Percentiles rank a stretch among this genome's conserved stretches.
Evolutionary conservation across 345 rosid species (phyloP).

Genomic region (Eucalyptus melliodora): DNA sequence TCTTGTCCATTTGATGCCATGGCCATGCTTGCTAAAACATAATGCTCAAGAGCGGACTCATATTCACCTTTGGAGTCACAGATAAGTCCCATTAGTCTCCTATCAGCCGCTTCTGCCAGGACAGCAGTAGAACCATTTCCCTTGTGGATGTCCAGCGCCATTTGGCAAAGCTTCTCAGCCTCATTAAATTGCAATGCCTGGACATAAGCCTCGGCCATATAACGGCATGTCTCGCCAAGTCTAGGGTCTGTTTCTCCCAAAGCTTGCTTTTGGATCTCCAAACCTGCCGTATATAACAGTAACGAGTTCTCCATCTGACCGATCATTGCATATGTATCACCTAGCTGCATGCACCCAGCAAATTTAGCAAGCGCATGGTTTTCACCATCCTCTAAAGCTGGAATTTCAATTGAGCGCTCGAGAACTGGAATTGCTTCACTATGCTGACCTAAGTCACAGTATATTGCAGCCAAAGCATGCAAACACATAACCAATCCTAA

Average conservation of each 20-base stretch:
- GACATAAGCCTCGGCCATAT: constrained; percentile 77
- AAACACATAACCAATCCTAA: constrained; percentile 70
- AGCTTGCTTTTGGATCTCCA: constrained; percentile 81
- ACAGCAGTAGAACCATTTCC: constrained; percentile 40
- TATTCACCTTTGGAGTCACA: constrained; percentile 73
- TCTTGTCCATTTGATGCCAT: constrained; percentile 57
- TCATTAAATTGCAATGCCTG: constrained; percentile 84
- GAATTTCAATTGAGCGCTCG: constrained; percentile 62
- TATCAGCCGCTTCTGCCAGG: constrained; percentile 75
- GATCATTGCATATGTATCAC: constrained; percentile 70
- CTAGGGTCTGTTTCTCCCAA: constrained; percentile 68
- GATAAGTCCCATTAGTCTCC: constrained; percentile 80
- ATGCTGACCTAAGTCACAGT: constrained; percentile 57
- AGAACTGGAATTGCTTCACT: constrained; percentile 70
- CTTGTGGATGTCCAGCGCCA: constrained; percentile 64
- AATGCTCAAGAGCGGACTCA: constrained; percentile 83
- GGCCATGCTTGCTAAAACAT: constrained; percentile 75
- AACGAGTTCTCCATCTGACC: constrained; percentile 82
- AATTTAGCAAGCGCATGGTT: constrained; percentile 76
- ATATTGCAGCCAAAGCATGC: constrained; percentile 63
- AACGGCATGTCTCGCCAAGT: constrained; percentile 72
- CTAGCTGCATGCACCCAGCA: constrained; percentile 88
- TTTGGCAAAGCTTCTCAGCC: constrained; percentile 61
- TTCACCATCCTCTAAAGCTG: constrained; percentile 54
- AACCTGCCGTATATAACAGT: constrained; percentile 55